Evolutionary conservation across 2,329 filamentous ascomycete species (phyloP).

Genomic region (Fusarium longipes): DNA sequence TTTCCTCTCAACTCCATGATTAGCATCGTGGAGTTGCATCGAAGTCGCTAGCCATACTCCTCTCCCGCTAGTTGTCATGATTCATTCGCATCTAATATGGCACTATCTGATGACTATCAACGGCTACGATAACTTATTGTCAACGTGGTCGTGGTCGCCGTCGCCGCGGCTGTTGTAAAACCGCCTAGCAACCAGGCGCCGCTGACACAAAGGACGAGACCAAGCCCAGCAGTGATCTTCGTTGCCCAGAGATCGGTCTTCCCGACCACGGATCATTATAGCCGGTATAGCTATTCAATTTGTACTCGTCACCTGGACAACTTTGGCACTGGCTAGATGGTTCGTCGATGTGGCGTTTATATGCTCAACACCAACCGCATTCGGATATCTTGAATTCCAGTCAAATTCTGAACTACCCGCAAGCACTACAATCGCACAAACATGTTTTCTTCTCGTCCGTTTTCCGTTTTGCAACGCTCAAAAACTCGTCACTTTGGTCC

Average conservation of each 20-base stretch:
- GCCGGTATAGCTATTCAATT: constrained; percentile 28
- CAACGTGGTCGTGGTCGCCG: not conserved
- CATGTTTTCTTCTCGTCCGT: constrained; percentile 16
- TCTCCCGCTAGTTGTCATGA: not conserved
- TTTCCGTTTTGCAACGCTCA: constrained; percentile 8
- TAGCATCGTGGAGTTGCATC: constrained; percentile 1
- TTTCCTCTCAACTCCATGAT: constrained; percentile 14
- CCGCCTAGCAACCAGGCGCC: constrained; percentile 36
- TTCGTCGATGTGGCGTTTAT: constrained; percentile 33
- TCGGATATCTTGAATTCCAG: constrained; percentile 43
- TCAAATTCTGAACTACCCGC: constrained; percentile 36
- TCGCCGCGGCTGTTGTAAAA: constrained; percentile 18
- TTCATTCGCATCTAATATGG: not conserved
- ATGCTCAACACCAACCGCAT: constrained; percentile 44
- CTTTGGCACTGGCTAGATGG: constrained; percentile 31
- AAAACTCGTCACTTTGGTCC: not conserved
- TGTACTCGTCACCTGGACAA: constrained; percentile 40
- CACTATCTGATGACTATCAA: not conserved
- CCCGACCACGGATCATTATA: constrained; percentile 25
- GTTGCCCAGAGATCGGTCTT: constrained; percentile 38
- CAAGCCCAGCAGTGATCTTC: constrained; percentile 36
- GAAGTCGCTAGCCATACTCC: not conserved
- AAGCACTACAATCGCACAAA: constrained; percentile 25
- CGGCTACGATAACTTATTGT: constrained; percentile 1
- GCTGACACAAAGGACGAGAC: constrained; percentile 37